Evolutionary conservation across 176 grass and related monocot genomes (phyloP), one percentile per base, ranked within the genome.

Genomic region (Lolium rigidum): DNA sequence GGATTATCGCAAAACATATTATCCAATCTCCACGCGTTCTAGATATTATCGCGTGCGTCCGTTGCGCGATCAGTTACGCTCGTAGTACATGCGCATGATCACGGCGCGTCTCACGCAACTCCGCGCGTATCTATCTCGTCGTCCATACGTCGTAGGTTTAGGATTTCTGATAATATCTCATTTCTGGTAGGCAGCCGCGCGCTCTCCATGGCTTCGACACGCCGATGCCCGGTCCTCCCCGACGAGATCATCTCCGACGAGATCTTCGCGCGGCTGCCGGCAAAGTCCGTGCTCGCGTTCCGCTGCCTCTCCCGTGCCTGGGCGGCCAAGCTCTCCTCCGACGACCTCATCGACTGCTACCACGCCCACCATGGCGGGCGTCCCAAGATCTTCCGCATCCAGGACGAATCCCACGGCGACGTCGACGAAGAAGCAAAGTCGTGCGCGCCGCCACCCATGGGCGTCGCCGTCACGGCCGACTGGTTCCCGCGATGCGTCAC

Each of bases 261-360:
- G 1, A 73, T 83, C 14, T 28, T 73, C 0, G 68, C 38, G 21
- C 54, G 69, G 22, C 44, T 83, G 55, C 82, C 41, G 70, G n/a
- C 70, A 55, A 74, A 62, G 56, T 49, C 56, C 22, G 82, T 63
- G 69, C 16, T 57, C 28, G 50, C 9, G 7, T 77, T 50, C 74
- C 74, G 74, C 17, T 2, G 57, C 57, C 70, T 84, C 3, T 84
- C 82, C 70, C 56, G 43, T 16, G 41, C 24, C 82, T 84, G 55
- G 70, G 70, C 57, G 20, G 74, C 74, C 16, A 10, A 50, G 16
- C 8, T 77, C 25, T 38, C 51, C 74, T 56, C 74, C 1, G 50
- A 77, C 16, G 74, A 31, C 74, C 57, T 57, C 28, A 5, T 11
- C 51, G 74, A 77, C 28, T 4, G 1, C 15, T 28, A 77, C 50